phyloP scores from a whole-genome alignment of 495 filamentous ascomycete genomes.

The Penicillium salamii region DNA sequence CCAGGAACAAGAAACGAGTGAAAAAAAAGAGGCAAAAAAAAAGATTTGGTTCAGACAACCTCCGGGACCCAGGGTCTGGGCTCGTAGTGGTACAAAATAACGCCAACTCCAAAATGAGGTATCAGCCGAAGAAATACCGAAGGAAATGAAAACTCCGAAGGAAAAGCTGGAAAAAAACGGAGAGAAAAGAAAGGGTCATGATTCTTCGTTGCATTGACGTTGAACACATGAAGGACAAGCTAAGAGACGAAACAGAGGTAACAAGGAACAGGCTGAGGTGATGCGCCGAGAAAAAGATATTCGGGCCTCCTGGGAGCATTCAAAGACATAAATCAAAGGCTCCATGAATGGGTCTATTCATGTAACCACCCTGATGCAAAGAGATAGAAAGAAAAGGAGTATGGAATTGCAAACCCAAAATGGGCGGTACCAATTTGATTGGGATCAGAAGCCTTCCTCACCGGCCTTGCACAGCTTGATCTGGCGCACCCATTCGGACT shows the following conservation, averaged over 20 bases:
- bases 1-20: neutral
- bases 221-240: conserved; percentile 32
- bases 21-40: neutral
- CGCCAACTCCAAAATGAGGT: conserved; percentile 3
- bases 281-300: conserved; percentile 2
- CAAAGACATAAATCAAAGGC: conserved; percentile 18
- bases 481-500: conserved; percentile 97
- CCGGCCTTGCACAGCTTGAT: conserved; percentile 95
- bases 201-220: conserved; percentile 49
- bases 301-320: conserved; percentile 28
- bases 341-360: conserved; percentile 27
- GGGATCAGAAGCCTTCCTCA: conserved; percentile 77
- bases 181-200: conserved; percentile 40
- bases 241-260: conserved; percentile 13
- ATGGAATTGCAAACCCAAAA: too few species aligned
- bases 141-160: conserved; percentile 4
- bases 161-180: conserved; percentile 15
- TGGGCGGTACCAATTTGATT: neutral
- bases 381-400: neutral
- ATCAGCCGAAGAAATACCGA: neutral
- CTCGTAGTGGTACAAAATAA: conserved; percentile 5
- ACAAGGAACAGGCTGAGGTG: conserved; percentile 9
- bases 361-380: conserved; percentile 27
- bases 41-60: conserved; percentile 1
- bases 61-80: neutral